phyloP scores from a whole-genome alignment of 495 filamentous ascomycete species.

The Neurospora intermedia region DNA sequence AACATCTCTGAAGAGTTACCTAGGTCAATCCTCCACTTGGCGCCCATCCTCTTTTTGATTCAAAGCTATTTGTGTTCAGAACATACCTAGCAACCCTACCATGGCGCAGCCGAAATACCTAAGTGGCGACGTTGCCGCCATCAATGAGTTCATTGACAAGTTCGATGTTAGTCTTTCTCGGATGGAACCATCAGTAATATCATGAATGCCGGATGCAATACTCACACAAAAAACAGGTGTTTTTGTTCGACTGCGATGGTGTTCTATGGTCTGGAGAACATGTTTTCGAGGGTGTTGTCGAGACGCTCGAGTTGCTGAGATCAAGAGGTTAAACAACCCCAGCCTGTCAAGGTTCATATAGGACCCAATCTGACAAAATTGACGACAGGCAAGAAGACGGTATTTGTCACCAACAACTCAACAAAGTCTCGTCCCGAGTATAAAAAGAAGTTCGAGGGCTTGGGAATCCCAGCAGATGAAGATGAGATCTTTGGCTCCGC shows the following conservation, averaged over 20 bases:
- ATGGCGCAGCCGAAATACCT: slow-evolving; percentile 55
- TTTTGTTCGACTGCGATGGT: slow-evolving; percentile 95
- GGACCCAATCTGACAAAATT: slow-evolving; percentile 4
- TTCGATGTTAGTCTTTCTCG: slow-evolving; percentile 67
- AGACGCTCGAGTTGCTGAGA: slow-evolving; percentile 72
- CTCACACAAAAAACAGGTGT: slow-evolving; percentile 47
- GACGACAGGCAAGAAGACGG: slow-evolving; percentile 66
- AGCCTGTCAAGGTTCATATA: not conserved
- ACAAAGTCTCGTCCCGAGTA: slow-evolving; percentile 92
- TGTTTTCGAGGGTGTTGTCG: slow-evolving; percentile 68
- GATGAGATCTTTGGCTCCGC: slow-evolving; percentile 95
- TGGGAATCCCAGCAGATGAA: slow-evolving; percentile 67
- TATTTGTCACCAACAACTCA: slow-evolving; percentile 99
- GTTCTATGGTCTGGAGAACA: slow-evolving; percentile 94
- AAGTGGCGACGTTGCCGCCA: slow-evolving; percentile 62
- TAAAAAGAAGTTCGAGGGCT: slow-evolving; percentile 72
- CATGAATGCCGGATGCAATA: not conserved
- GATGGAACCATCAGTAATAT: not conserved
- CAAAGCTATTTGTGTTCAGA: not conserved
- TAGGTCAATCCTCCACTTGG: not conserved
- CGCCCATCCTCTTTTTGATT: not conserved
- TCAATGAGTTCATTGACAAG: slow-evolving; percentile 71
- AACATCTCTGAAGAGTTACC: not conserved
- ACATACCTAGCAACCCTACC: not conserved
- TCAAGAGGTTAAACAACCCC: slow-evolving; percentile 49